Percentiles rank a stretch among this genome's conserved stretches.
Conservation (phyloP, 2,329 filamentous ascomycete species). For the Fusarium lyarnte region DNA sequence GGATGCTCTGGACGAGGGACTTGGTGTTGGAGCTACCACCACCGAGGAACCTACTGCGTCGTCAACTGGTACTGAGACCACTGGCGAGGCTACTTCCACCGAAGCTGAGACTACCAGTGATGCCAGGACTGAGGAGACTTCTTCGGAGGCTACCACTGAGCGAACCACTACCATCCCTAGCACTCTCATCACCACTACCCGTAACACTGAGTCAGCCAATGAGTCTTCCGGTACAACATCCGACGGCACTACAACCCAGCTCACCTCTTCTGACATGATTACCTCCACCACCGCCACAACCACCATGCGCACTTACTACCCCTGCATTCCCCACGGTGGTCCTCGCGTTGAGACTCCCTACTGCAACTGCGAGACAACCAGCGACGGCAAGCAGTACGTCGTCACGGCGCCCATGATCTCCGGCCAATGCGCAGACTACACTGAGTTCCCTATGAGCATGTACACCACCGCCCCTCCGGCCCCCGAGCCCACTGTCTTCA, state of each 20-base stretch:
- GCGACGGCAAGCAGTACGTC: not conserved
- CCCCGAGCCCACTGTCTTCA: not conserved
- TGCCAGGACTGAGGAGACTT: not conserved
- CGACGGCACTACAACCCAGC: not conserved
- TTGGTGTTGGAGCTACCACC: not conserved
- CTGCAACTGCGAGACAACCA: slow-evolving; percentile 14
- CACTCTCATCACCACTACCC: slow-evolving; percentile 9
- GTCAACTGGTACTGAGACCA: not conserved
- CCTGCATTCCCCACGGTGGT: not conserved
- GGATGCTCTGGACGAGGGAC: not conserved
- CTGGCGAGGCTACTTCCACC: not conserved
- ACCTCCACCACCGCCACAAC: not conserved
- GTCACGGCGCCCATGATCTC: slow-evolving; percentile 7
- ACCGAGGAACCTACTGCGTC: not conserved
- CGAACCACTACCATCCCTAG: not conserved
- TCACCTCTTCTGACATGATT: not conserved
- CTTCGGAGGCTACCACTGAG: not conserved
- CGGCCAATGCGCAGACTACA: not conserved
- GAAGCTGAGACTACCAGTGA: not conserved
- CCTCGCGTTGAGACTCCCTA: not conserved
- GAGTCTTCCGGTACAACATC: not conserved
- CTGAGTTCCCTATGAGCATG: slow-evolving; percentile 1
- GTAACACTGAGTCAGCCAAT: not conserved
- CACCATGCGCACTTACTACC: slow-evolving; percentile 1
- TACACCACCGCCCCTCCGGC: not conserved